These are phyloP conservation scores for Plectosphaerella plurivora DNA, from an alignment of 2,329 filamentous ascomycete genomes.

Conservation along the genomic window DNA sequence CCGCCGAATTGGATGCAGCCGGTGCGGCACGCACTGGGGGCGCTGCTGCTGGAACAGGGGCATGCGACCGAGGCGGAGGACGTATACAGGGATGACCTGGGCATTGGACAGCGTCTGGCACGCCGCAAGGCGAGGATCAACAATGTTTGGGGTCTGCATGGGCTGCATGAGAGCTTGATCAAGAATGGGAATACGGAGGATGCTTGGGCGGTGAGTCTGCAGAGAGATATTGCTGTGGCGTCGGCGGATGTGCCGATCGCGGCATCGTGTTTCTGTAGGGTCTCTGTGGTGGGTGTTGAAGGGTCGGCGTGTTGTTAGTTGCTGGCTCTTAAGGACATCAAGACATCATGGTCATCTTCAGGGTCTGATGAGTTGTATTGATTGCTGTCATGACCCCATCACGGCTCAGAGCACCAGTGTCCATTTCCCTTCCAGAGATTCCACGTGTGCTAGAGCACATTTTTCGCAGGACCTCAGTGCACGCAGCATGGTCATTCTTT, in stretches of 20 bases:
- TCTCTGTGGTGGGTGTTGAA: not conserved
- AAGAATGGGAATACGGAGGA: constrained; percentile 42
- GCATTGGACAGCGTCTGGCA: constrained; percentile 54
- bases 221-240: constrained; percentile 47
- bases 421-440: too few species aligned
- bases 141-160: constrained; percentile 73
- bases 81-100: constrained; percentile 59
- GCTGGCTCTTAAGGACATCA: too few species aligned
- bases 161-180: constrained; percentile 65
- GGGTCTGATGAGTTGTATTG: too few species aligned
- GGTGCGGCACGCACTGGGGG: constrained; percentile 65
- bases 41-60: constrained; percentile 64
- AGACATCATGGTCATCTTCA: too few species aligned
- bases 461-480: too few species aligned
- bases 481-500: too few species aligned
- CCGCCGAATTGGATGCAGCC: constrained; percentile 81
- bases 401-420: too few species aligned
- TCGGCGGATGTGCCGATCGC: constrained; percentile 55
- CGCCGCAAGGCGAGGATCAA: constrained; percentile 62
- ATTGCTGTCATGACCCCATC: too few species aligned
- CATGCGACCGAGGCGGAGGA: constrained; percentile 48
- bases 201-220: constrained; percentile 24
- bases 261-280: constrained; percentile 52
- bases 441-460: too few species aligned
- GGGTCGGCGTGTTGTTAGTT: too few species aligned